Evolutionary conservation across 495 filamentous ascomycete genomes (phyloP), one percentile per base, ranked within the genome.

Genomic region (Thozetella sp.): DNA sequence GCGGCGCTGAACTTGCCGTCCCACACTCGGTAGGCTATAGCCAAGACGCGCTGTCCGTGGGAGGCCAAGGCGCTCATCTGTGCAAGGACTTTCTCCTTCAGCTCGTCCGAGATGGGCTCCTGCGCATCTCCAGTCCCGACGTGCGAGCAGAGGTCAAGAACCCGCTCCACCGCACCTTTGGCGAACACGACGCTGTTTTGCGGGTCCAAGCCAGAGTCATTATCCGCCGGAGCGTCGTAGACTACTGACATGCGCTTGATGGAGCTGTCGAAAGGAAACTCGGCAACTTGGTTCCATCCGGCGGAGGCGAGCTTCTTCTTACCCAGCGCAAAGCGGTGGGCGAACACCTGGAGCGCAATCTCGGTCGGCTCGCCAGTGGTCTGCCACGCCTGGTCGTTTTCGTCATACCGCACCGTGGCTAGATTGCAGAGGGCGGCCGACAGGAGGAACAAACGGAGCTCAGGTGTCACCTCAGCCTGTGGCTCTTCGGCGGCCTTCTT

Each of bases 161-260:
- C 79, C 22, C 90, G 85, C 70, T 95, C 91, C 34, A 93, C 91
- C 4, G 91, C 91, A 2, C 91, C 91, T 68, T 95, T 95, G 57
- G 85, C 88, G 67, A 93, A 93, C 3, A 92, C 78, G 25, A 87
- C 67, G 45, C 78, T 83, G 58, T 76, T 61, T 0, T 69, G 63
- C 11, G 65, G 43, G 51, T 63, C 56, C 22, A 73, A 51, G 9
- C 58, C 66, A 6, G 67, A 65, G 6, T 73, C 67, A 20, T 66
- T 67, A 22, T 60, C 46, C 22, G 48, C 56, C 24, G 72, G 70
- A 19, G 51, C 61, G 43, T 81, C 65, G 68, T 91, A 95, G 37
- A 93, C 76, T 54, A 92, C 90, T 23, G 90, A 88, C 91, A 95
- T 95, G 55, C 88, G 84, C 76, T 94, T 95, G 76, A 95, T 89